phyloP scores from a whole-genome alignment of 2,329 filamentous ascomycete species.

The Alternaria gaisen region DNA sequence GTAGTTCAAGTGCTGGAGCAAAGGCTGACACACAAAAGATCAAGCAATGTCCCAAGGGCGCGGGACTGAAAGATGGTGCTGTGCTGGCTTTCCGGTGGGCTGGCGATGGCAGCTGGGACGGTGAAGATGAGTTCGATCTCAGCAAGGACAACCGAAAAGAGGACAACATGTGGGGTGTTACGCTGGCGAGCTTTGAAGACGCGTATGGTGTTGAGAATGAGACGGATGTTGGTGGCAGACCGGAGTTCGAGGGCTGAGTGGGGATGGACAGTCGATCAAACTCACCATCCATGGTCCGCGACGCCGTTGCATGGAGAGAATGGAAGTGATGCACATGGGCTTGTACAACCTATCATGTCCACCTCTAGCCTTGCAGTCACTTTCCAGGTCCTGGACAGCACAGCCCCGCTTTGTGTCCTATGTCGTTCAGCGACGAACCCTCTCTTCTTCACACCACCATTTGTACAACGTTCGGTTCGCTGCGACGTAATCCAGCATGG shows the following conservation, averaged over 20 bases:
- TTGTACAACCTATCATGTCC: neutral
- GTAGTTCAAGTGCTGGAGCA: constrained; percentile 1
- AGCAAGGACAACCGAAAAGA: constrained; percentile 13
- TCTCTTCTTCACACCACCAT: neutral
- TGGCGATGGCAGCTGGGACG: constrained; percentile 37
- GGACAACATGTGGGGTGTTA: constrained; percentile 45
- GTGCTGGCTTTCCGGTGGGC: constrained; percentile 51
- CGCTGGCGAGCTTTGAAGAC: constrained; percentile 50
- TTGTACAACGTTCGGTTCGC: too few species aligned
- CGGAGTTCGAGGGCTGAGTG: constrained; percentile 43
- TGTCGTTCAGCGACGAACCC: neutral
- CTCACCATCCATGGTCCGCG: too few species aligned
- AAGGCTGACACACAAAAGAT: constrained; percentile 13
- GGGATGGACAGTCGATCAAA: too few species aligned
- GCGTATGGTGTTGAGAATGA: constrained; percentile 45
- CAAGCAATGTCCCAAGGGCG: constrained; percentile 47
- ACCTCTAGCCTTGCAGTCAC: neutral
- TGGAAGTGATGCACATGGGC: neutral
- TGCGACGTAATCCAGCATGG: too few species aligned
- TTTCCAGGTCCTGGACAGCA: neutral
- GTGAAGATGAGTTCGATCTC: constrained; percentile 23
- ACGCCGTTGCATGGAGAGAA: neutral
- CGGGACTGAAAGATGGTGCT: constrained; percentile 45
- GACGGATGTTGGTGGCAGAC: constrained; percentile 40
- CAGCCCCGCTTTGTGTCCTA: neutral